Percentiles rank a stretch among this genome's conserved stretches.
Evolutionary conservation across 2,329 filamentous ascomycete species (phyloP).

Genomic region (Curvularia spicifera): DNA sequence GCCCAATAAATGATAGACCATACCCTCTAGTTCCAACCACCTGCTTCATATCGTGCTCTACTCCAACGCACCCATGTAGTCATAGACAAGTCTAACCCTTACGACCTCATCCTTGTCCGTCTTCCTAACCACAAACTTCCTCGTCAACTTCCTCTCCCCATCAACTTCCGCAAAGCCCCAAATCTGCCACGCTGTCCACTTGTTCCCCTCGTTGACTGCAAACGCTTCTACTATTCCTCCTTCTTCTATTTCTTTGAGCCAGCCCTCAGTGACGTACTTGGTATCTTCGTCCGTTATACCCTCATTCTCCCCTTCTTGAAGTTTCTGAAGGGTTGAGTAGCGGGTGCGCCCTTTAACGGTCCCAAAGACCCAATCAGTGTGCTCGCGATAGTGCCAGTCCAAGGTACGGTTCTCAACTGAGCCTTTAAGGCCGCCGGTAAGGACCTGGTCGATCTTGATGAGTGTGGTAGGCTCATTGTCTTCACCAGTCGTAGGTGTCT

Average conservation of each 20-base stretch:
- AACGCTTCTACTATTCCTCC: slow-evolving; percentile 45
- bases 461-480: slow-evolving; percentile 52
- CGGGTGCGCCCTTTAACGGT: slow-evolving; percentile 66
- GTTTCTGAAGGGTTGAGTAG: slow-evolving; percentile 50
- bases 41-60: background rate
- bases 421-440: slow-evolving; percentile 73
- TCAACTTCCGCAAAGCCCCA: slow-evolving; percentile 45
- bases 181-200: slow-evolving; percentile 47
- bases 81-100: slow-evolving; percentile 45
- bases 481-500: slow-evolving; percentile 26
- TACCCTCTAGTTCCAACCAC: background rate
- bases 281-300: slow-evolving; percentile 31
- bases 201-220: slow-evolving; percentile 42
- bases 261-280: slow-evolving; percentile 35
- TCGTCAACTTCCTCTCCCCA: slow-evolving; percentile 40
- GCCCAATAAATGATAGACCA: background rate
- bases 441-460: slow-evolving; percentile 75
- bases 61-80: slow-evolving; percentile 38
- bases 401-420: slow-evolving; percentile 65
- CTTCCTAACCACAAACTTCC: slow-evolving; percentile 45
- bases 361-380: slow-evolving; percentile 83
- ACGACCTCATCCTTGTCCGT: slow-evolving; percentile 38
- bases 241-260: slow-evolving; percentile 38
- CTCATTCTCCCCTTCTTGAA: slow-evolving; percentile 32
- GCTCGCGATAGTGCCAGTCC: slow-evolving; percentile 66